Percentiles rank a stretch among this genome's conserved stretches.
These are phyloP conservation scores for Backusella mclennaniae DNA, from an alignment of 192 early-diverging fungal genomes.

Conservation along the genomic window DNA sequence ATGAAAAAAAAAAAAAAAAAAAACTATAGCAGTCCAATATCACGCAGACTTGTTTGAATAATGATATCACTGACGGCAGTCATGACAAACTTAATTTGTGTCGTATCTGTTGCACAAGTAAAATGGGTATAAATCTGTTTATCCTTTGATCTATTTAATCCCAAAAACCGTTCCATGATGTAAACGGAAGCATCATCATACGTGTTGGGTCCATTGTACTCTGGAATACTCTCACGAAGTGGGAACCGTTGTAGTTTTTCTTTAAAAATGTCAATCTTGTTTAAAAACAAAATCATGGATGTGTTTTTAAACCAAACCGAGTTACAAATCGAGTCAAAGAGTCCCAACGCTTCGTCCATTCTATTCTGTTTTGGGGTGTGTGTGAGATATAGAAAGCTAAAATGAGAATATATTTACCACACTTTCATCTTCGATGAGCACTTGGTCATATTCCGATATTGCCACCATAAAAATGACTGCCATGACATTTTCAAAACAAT, in stretches of 20 bases:
- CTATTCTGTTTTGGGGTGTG: conserved; percentile 61
- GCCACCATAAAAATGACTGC: conserved; percentile 94
- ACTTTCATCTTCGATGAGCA: conserved; percentile 92
- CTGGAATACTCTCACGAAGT: conserved; percentile 83
- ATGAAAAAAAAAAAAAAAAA: neutral
- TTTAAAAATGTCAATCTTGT: conserved; percentile 96
- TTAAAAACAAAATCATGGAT: conserved; percentile 94
- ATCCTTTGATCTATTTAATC: conserved; percentile 65
- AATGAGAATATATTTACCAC: conserved; percentile 47
- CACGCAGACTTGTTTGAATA: conserved; percentile 76
- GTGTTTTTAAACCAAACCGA: conserved; percentile 94
- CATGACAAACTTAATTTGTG: conserved; percentile 85
- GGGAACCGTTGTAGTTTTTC: conserved; percentile 83
- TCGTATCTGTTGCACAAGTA: conserved; percentile 79
- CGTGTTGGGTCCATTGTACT: conserved; percentile 74
- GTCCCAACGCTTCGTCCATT: conserved; percentile 92
- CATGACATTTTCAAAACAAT: conserved; percentile 96
- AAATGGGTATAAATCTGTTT: conserved; percentile 85
- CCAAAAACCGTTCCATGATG: conserved; percentile 72
- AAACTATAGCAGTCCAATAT: conserved; percentile 66
- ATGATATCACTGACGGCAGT: conserved; percentile 83
- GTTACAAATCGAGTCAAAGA: conserved; percentile 97
- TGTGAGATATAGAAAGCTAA: neutral
- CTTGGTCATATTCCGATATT: conserved; percentile 93
- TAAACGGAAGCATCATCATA: conserved; percentile 73